A percentile compares a stretch with the other conserved stretches of the same genome.
Conservation (phyloP, 768 basidiomycete species). For the Boletellus ananas region DNA sequence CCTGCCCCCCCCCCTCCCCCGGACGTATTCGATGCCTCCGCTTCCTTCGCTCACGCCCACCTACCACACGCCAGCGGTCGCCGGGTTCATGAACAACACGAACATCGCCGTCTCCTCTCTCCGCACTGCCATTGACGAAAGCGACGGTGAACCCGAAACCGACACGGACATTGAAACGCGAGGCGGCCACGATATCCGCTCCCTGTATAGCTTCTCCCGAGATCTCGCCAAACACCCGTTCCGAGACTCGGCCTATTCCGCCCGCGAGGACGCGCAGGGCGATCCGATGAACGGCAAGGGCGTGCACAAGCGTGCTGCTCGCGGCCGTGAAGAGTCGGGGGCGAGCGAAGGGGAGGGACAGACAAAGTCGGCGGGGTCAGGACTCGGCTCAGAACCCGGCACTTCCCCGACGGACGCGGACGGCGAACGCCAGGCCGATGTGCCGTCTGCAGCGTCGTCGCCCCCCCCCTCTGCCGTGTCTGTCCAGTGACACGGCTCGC, state of each 20-base stretch:
- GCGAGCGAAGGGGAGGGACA: constrained; percentile 3
- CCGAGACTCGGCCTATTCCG: constrained; percentile 23
- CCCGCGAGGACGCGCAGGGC: constrained; percentile 18
- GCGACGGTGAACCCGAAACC: constrained; percentile 32
- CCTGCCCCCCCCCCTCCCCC: constrained; percentile 30
- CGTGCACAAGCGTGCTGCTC: constrained; percentile 10
- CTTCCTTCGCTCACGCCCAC: constrained; percentile 27
- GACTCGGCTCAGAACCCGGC: constrained; percentile 15
- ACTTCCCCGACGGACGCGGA: constrained; percentile 22
- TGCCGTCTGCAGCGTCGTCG: constrained; percentile 28
- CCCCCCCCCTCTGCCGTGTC: constrained; percentile 32
- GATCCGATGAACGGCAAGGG: constrained; percentile 23
- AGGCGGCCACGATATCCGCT: constrained; percentile 26
- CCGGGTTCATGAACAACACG: constrained; percentile 34
- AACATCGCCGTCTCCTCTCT: constrained; percentile 36
- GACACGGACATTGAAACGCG: constrained; percentile 31
- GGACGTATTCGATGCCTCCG: constrained; percentile 33
- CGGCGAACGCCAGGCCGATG: constrained; percentile 17
- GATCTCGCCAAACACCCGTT: constrained; percentile 27
- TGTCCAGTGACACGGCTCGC: constrained; percentile 13
- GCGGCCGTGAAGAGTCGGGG: constrained; percentile 12
- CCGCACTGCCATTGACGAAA: constrained; percentile 34
- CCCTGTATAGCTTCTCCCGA: constrained; percentile 33
- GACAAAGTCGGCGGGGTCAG: constrained; percentile 15
- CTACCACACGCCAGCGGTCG: constrained; percentile 23